Conservation (phyloP, 352 stramenopile species). For the Phytophthora pini region DNA sequence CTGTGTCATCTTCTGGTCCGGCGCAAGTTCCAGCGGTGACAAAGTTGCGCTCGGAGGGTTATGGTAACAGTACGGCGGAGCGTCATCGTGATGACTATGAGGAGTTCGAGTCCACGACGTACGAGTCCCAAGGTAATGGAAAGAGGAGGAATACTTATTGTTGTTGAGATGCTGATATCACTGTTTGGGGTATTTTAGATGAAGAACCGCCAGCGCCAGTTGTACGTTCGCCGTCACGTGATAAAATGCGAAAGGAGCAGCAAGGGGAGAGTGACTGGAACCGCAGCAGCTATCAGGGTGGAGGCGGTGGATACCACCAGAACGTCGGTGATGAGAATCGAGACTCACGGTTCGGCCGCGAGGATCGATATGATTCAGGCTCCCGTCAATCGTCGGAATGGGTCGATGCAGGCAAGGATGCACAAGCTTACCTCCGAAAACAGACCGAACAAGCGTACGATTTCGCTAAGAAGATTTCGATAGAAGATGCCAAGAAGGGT, state of each 20-base stretch:
- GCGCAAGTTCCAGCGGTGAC: conserved; percentile 8
- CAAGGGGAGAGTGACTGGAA: conserved; percentile 28
- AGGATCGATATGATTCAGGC: conserved; percentile 43
- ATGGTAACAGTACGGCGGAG: conserved; percentile 34
- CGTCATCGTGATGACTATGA: conserved; percentile 50
- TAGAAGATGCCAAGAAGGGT: conserved; percentile 86
- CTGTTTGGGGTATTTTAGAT: conserved; percentile 25
- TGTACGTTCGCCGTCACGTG: conserved; percentile 23
- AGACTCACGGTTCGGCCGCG: conserved; percentile 23
- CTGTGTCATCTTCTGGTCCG: not conserved
- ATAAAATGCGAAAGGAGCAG: conserved; percentile 38
- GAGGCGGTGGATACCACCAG: conserved; percentile 26
- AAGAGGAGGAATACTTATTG: not conserved
- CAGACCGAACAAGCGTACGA: conserved; percentile 88
- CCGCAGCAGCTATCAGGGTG: conserved; percentile 30
- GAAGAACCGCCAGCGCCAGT: conserved; percentile 35
- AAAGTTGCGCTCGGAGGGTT: conserved; percentile 31
- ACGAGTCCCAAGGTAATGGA: conserved; percentile 53
- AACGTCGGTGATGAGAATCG: conserved; percentile 23
- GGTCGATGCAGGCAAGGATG: conserved; percentile 53
- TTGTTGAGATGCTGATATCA: conserved; percentile 6
- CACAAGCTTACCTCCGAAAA: conserved; percentile 76
- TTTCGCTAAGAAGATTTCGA: conserved; percentile 90
- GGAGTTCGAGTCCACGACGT: conserved; percentile 62
- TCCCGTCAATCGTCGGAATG: conserved; percentile 35